Base-by-base conservation (phyloP, 176 grass and related monocot species). In the Triticum monococcum region DNA sequence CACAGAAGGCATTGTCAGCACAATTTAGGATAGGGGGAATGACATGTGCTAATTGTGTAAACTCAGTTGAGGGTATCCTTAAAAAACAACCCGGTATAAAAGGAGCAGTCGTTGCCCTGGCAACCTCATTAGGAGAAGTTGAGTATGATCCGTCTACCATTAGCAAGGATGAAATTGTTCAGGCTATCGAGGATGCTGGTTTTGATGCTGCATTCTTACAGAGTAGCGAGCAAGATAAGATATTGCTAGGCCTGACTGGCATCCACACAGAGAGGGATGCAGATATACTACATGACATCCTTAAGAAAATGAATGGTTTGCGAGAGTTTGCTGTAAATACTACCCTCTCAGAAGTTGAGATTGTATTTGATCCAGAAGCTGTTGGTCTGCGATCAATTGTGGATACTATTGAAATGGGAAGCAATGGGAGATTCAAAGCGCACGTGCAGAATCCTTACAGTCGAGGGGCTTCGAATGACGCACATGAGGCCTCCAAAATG, bases 1-100 rank as follows among this genome's bases (percentile, higher is more conserved):
- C 86, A 52, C 92, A 94, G 77, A 94, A 93, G 45, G 85, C 83
- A 50, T 85, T 99, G 38, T 91, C 92, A 32, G 94, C 86, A 40
- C 97, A 99, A 41, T 99, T 99, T 89, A 93, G 85, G 50, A 99
- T 99, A 90, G 92, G 94, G 20, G 97, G 97, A 71, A 99, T 99
- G 97, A 99, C 94, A 48, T 99, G 97, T 41, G 92, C 97, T 32
- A 95, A 93, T 77, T 99, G 97, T 87, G 94, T 96, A 18, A 99
- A 93, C 76, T 99, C 97, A 1, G 89, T 99, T 36, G 97, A 99
- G 91, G 88, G 88, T 26, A 99, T 99, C 86, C 88, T 99, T 59
- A 86, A 46, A 17, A 99, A 89, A 63, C 80, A 93, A 86, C 90
- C 97, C 14, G 97, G 97, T 68, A 89, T 99, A 78, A 93, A 92